phyloP scores from a whole-genome alignment of 345 rosid species.

The Eucalyptus erythrocorys region DNA sequence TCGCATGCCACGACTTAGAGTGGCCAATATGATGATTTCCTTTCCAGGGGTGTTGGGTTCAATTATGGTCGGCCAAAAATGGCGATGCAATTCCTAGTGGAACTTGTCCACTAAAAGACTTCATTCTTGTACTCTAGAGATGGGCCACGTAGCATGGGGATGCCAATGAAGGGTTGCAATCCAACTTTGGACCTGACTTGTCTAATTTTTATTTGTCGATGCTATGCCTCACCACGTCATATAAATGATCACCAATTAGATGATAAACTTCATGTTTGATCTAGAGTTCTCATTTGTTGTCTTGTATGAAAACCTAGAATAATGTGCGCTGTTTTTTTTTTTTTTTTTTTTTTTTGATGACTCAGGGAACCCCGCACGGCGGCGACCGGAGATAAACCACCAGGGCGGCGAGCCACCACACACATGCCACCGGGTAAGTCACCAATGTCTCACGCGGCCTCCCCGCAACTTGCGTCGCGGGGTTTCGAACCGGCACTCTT shows the following conservation, averaged over 20 bases:
- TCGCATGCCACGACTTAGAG: background rate
- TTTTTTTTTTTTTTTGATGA: too few species aligned
- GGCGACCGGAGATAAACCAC: too few species aligned
- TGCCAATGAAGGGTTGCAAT: background rate
- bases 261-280: too few species aligned
- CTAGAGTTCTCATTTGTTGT: background rate
- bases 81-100: background rate
- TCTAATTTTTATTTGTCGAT: background rate
- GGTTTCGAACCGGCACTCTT: too few species aligned
- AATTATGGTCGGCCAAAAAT: background rate
- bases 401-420: too few species aligned
- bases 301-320: background rate
- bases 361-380: too few species aligned
- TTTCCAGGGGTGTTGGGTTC: background rate
- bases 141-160: background rate
- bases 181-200: background rate
- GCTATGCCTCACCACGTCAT: fast-evolving
- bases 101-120: background rate
- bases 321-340: background rate
- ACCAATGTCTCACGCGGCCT: too few species aligned
- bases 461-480: too few species aligned
- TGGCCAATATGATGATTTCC: background rate
- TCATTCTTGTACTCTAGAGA: background rate
- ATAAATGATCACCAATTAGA: background rate
- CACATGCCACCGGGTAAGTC: too few species aligned